These are phyloP conservation scores for Medicago truncatula DNA, from an alignment of 306 rosid species.

Conservation along the genomic window DNA sequence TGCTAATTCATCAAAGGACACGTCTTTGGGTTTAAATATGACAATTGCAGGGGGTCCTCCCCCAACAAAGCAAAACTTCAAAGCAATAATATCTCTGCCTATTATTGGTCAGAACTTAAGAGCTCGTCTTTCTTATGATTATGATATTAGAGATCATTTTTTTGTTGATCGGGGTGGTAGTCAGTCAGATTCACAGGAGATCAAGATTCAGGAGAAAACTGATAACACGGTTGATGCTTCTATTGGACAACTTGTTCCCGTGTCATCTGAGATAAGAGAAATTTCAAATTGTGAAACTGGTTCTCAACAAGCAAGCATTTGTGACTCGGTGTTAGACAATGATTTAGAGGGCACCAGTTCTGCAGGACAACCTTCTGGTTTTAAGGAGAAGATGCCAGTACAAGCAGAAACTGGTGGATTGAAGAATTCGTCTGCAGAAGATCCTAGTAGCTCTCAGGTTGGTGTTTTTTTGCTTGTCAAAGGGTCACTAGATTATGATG, in stretches of 20 bases:
- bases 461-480: slow-evolving; percentile 31
- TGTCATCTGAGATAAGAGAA: slow-evolving; percentile 46
- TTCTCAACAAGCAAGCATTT: slow-evolving; percentile 47
- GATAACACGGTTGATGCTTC: slow-evolving; percentile 37
- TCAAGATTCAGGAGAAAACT: slow-evolving; percentile 44
- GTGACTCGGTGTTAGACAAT: slow-evolving; percentile 42
- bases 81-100: slow-evolving; percentile 83
- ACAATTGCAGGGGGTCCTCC: slow-evolving; percentile 99
- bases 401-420: slow-evolving; percentile 46
- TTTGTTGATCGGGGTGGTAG: slow-evolving; percentile 41
- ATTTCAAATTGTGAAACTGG: slow-evolving; percentile 37
- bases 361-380: slow-evolving; percentile 40
- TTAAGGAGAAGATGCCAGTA: slow-evolving; percentile 36
- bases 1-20: slow-evolving; percentile 56
- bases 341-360: slow-evolving; percentile 32
- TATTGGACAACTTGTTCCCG: slow-evolving; percentile 42
- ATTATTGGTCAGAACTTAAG: slow-evolving; percentile 82
- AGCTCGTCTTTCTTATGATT: slow-evolving; percentile 72
- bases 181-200: slow-evolving; percentile 48
- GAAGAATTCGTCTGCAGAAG: slow-evolving; percentile 45
- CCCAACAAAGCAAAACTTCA: slow-evolving; percentile 86
- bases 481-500: slow-evolving; percentile 11
- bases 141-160: slow-evolving; percentile 51
- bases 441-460: slow-evolving; percentile 54
- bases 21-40: slow-evolving; percentile 59